Percentiles rank a stretch among this genome's conserved stretches.
These are phyloP conservation scores for Naganishia sp. DNA, from an alignment of 1,284 basidiomycete genomes.

Conservation along the genomic window DNA sequence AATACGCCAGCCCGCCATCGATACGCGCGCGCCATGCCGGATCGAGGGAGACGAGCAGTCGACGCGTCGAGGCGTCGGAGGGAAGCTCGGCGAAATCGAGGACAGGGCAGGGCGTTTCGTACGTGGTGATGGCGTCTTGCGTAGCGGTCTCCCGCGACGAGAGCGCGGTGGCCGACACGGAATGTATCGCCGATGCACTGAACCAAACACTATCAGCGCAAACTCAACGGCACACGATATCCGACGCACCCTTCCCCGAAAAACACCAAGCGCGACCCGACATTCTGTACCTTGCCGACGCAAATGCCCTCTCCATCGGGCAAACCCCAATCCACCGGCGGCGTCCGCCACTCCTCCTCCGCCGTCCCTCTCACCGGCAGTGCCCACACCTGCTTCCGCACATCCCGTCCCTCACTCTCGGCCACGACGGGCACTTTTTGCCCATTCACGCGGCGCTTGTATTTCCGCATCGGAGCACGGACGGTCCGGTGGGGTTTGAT, in stretches of 20 bases:
- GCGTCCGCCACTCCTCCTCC: slow-evolving; percentile 43
- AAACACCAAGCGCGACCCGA: slow-evolving; percentile 46
- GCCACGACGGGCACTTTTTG: slow-evolving; percentile 11
- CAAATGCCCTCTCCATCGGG: slow-evolving; percentile 50
- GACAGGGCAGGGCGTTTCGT: slow-evolving; percentile 46
- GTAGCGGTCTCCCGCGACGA: slow-evolving; percentile 34
- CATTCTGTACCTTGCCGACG: slow-evolving; percentile 45
- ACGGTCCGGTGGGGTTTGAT: slow-evolving; percentile 68
- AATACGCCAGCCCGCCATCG: slow-evolving; percentile 30
- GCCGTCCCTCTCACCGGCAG: slow-evolving; percentile 33
- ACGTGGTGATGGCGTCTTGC: slow-evolving; percentile 44
- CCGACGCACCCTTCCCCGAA: slow-evolving; percentile 50
- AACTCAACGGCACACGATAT: neutral
- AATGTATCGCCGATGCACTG: slow-evolving; percentile 24
- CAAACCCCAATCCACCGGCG: slow-evolving; percentile 45
- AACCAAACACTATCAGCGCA: slow-evolving; percentile 1
- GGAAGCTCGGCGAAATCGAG: slow-evolving; percentile 45
- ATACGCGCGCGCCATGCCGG: slow-evolving; percentile 40
- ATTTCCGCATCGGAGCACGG: slow-evolving; percentile 41
- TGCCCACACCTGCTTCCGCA: neutral
- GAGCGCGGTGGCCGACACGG: slow-evolving; percentile 9
- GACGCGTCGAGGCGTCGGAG: slow-evolving; percentile 19
- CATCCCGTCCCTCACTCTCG: slow-evolving; percentile 1
- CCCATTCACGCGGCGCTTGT: slow-evolving; percentile 49
- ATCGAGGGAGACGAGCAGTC: slow-evolving; percentile 48